phyloP scores from a whole-genome alignment of 2,329 filamentous ascomycete species.

The Dryadomyces quercus-mongolicae region DNA sequence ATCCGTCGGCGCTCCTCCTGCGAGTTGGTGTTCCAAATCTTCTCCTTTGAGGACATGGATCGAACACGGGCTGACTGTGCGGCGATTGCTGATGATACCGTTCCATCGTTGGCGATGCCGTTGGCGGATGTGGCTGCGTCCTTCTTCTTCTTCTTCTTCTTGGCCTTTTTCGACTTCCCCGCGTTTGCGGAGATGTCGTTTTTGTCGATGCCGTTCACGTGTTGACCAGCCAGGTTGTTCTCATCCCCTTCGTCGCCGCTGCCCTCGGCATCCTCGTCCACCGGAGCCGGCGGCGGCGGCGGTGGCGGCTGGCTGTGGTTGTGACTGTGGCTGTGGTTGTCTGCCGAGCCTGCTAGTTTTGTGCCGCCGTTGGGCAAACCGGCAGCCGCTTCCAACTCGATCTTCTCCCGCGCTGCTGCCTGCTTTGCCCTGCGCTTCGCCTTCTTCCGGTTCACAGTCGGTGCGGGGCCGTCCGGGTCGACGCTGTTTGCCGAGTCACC shows the following conservation, averaged over 20 bases:
- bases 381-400: constrained; percentile 31
- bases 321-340: not conserved
- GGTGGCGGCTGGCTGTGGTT: constrained; percentile 15
- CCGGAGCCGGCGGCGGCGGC: constrained; percentile 21
- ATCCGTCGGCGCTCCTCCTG: constrained; percentile 93
- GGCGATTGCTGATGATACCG: constrained; percentile 7
- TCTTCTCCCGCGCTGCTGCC: constrained; percentile 51
- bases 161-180: constrained; percentile 45
- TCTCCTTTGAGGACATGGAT: constrained; percentile 51
- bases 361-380: constrained; percentile 28
- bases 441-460: constrained; percentile 76
- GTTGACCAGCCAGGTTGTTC: constrained; percentile 24
- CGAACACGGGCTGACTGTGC: constrained; percentile 9
- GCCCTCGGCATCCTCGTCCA: constrained; percentile 41
- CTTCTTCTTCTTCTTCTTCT: constrained; percentile 56
- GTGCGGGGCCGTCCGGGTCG: constrained; percentile 7
- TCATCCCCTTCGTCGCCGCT: constrained; percentile 42
- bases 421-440: constrained; percentile 86
- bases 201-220: constrained; percentile 19
- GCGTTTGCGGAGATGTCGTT: constrained; percentile 16
- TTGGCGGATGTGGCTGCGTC: not conserved
- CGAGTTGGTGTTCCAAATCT: constrained; percentile 95
- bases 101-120: constrained; percentile 16
- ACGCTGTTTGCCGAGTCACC: not conserved
- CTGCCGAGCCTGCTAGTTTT: constrained; percentile 18